Evolutionary conservation across 768 basidiomycete species (phyloP).

Genomic region (Lentinula boryana): DNA sequence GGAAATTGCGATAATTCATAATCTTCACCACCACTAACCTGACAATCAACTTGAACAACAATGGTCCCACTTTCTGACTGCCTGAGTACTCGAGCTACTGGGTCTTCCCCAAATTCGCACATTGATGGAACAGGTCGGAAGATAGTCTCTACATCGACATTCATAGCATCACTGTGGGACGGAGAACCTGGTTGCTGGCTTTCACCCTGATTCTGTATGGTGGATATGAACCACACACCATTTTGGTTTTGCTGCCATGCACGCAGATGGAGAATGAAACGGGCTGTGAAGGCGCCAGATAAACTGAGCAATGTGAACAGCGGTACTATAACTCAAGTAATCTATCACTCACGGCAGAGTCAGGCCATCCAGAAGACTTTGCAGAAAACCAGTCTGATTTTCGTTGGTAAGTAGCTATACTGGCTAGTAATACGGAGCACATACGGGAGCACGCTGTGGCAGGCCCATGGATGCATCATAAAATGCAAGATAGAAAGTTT

Average conservation of each 20-base stretch:
- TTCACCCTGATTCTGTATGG: too few species aligned
- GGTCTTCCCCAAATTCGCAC: constrained; percentile 1
- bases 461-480: background rate
- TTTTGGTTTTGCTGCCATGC: background rate
- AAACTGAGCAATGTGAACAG: background rate
- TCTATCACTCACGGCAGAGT: constrained; percentile 18
- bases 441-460: constrained; percentile 16
- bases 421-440: background rate
- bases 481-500: background rate
- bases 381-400: constrained; percentile 22
- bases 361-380: constrained; percentile 21
- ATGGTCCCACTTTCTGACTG: background rate
- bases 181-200: too few species aligned
- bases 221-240: background rate
- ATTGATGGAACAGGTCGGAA: background rate
- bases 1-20: too few species aligned
- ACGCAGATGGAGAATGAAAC: constrained; percentile 5
- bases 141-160: background rate
- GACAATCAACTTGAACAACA: background rate
- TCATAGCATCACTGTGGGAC: background rate
- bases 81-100: background rate
- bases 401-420: background rate
- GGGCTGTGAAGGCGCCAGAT: background rate
- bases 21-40: too few species aligned
- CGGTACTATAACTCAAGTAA: background rate